phyloP scores from a whole-genome alignment of 441 rosid species.

The Dalechampia spathulata region DNA sequence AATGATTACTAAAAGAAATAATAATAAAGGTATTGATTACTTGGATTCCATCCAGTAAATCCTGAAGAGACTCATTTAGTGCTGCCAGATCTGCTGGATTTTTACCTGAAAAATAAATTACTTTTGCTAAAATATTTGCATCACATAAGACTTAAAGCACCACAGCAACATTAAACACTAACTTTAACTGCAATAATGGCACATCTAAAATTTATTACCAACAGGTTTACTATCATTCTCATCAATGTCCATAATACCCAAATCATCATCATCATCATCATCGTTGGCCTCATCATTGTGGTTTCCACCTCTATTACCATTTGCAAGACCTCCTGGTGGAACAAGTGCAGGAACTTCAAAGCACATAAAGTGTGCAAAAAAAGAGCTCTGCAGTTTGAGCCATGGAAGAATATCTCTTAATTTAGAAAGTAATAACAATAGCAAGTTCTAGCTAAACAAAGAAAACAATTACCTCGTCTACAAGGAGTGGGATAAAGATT shows the following conservation, averaged over 20 bases:
- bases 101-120: constrained; percentile 45
- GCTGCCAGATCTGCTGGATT: constrained; percentile 38
- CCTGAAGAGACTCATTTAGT: constrained; percentile 92
- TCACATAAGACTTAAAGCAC: constrained; percentile 10
- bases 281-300: constrained; percentile 41
- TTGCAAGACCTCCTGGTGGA: constrained; percentile 73
- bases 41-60: constrained; percentile 96
- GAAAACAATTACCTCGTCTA: constrained; percentile 70
- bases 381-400: constrained; percentile 77
- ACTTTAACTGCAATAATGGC: constrained; percentile 13
- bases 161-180: constrained; percentile 5
- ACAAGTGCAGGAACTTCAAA: constrained; percentile 97
- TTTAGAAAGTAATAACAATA: constrained; percentile 8
- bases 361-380: constrained; percentile 99
- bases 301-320: constrained; percentile 54
- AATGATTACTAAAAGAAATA: background rate
- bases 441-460: constrained; percentile 9
- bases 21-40: constrained; percentile 29
- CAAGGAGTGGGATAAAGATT: constrained; percentile 97
- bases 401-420: constrained; percentile 15
- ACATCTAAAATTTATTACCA: constrained; percentile 36
- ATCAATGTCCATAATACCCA: constrained; percentile 98
- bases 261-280: constrained; percentile 57
- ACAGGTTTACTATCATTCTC: constrained; percentile 72
- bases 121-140: constrained; percentile 12